Base-by-base conservation (phyloP, 2,329 filamentous ascomycete species). In the Didymella lethalis region DNA sequence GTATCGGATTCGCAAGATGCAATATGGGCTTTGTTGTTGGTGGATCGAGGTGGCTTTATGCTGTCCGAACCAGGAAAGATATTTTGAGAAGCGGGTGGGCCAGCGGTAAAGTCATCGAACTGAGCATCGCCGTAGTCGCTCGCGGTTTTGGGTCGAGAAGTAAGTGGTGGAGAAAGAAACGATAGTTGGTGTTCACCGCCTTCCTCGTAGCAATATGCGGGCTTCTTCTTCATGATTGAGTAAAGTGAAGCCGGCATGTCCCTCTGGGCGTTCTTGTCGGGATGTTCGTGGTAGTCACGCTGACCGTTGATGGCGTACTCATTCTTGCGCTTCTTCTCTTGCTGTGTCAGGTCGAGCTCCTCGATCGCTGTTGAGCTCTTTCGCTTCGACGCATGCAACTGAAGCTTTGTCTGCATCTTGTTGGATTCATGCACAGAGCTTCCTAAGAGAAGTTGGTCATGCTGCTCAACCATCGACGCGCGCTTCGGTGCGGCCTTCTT, bases 401-500 rank as follows among this genome's bases (percentile, higher is more conserved):
- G 64, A 14, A 76, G 56, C 49, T 70, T 76, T 2, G 65, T 71
- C 45, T 76, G 73, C 1, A 31, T 70, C 23, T 59, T 65, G n/a
- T 63, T 63, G 11, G 28, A 41, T 45, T 56, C 66, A 4, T 61
- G 56, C 1, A 14, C 14, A 25, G 12, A 20, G n/a, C 28, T 46
- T 26, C 60, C 48, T 7, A 46, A 18, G 2, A 12, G 34, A 20
- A 20, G 20, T 31, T 62, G 59, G 7, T 50, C 26, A 4, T 65
- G 61, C 20, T 60, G 44, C 7, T 63, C 57, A 0, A 49, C 20
- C 10, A 65, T 64, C 1, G 52, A 28, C 2, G 54, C 38, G 44
- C 68, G 67, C 61, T 77, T 78, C 31, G 64, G 56, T 10, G 38
- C 61, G 43, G 75, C 64, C 38, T 79, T 69, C 66, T 84, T 84